Base-by-base conservation (phyloP, 441 rosid genomes). In the Biscutella laevigata region DNA sequence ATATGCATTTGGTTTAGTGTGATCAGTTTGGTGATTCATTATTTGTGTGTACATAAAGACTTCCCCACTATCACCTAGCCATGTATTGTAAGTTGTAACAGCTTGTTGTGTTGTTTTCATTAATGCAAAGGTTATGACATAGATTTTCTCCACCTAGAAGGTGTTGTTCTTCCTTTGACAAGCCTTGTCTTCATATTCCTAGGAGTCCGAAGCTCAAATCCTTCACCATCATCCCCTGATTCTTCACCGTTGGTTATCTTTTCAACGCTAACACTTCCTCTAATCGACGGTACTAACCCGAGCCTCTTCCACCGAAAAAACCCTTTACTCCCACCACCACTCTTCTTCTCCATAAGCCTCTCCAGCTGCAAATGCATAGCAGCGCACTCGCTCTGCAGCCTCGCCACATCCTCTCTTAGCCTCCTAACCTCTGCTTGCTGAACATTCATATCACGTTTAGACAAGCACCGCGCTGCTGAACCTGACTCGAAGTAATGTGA, bases 241-340 rank as follows among this genome's bases (percentile, higher is more conserved):
- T 46, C 69, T 6, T 35, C 68, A 4, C 68, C 82, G 5, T 45
- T n/a, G n/a, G n/a, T n/a, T n/a, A n/a, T 76, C 34, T 47, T 57
- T 24, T 59, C 72, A 39, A 68, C 71, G 4, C 17, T 34, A 56
- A 28, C 46, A 37, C 36, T 53, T 25, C 66, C 77, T 69, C 60
- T 77, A 25, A 71, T 25, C 3, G 85, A 60, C 12, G 83, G 72
- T 67, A 74, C 68, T 13, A 78, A 50, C 34, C 86, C 87, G 0
- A 84, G 44, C 77, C 74, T 90, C 79, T 71, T 84, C 95, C 94
- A 84, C 76, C 69, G 71, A 41, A 86, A 86, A 67, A 67, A 67
- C 7, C 71, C 71, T 76, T 67, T 84, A 88, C 90, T 74, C 68
- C 70, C 79, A 42, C 88, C 74, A 37, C 43, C 19, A 33, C 87